Evolutionary conservation across 306 rosid species (phyloP), one percentile per base, ranked within the genome.

Genomic region (Trifolium dubium): DNA sequence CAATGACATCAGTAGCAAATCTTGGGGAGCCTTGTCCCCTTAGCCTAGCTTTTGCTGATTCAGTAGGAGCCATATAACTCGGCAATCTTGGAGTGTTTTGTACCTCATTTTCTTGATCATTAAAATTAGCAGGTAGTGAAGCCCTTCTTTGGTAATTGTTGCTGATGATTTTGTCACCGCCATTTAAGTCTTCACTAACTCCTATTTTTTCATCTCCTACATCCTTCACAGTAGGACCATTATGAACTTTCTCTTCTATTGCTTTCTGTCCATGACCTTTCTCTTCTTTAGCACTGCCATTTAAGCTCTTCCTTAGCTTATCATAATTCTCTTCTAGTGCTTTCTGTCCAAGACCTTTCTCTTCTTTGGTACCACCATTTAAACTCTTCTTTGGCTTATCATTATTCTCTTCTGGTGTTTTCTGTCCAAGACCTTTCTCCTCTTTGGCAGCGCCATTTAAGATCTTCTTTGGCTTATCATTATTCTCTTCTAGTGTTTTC

Each of bases 51-150:
- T 88, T 88, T 18, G 83, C 90, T 18, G 92, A 88, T 80, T 88
- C 85, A 69, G 92, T 88, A 18, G 92, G 82, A 35, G 76, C 82
- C 92, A 88, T 88, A 76, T 88, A 88, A 83, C 87, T 85, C 4
- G 92, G 90, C 29, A 88, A 39, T 31, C 77, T 77, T 65, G 84
- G 80, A 46, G 81, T 77, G 79, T 14, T 79, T 50, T 82, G 88
- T 32, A 69, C 44, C 53, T 74, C 83, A 66, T 18, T 80, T 31
- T 85, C 88, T 50, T 72, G 82, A 82, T 75, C 78, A 49, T 82
- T 84, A 39, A 83, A 79, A 49, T 80, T 83, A 43, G 73, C 77
- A 31, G 89, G 87, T 12, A 83, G 64, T 58, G 87, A 83, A 66
- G 88, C 85, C 78, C 85, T 82, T 83, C 85, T 74, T 63, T 75